Percentiles rank a stretch among this genome's conserved stretches.
Conservation (phyloP, 306 rosid genomes). For the Cucurbita pepo region DNA sequence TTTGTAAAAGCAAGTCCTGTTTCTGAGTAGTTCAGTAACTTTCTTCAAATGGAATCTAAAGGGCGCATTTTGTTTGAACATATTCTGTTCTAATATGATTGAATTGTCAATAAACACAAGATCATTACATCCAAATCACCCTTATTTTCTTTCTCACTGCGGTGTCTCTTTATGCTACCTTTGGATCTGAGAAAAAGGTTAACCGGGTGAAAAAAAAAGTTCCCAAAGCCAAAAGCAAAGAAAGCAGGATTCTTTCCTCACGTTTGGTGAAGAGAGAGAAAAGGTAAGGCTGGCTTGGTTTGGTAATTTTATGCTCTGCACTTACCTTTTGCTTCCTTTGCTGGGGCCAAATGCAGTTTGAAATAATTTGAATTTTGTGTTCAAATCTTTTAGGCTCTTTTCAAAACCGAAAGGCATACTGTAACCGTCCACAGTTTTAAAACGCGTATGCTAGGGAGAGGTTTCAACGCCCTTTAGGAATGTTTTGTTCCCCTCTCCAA, state of each 20-base stretch:
- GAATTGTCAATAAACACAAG: background rate
- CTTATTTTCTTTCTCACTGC: background rate
- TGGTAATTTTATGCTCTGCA: background rate
- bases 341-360: conserved; percentile 15
- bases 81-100: background rate
- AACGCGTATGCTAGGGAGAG: too few species aligned
- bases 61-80: background rate
- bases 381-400: background rate
- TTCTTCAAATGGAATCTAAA: background rate
- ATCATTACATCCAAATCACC: background rate
- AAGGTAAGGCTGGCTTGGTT: conserved; percentile 9
- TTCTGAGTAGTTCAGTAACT: background rate
- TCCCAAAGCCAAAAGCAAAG: conserved; percentile 12
- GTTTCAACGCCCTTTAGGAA: too few species aligned
- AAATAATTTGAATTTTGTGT: conserved; percentile 4
- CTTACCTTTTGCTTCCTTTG: conserved; percentile 26
- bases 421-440: too few species aligned
- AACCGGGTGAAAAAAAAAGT: conserved; percentile 7
- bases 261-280: conserved; percentile 25
- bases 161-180: conserved; percentile 31
- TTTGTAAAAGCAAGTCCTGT: background rate
- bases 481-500: too few species aligned
- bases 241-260: conserved; percentile 35
- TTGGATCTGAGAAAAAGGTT: conserved; percentile 36
- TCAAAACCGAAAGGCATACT: background rate